phyloP scores from a whole-genome alignment of 78 protist genomes.

The Guillardia theta region DNA sequence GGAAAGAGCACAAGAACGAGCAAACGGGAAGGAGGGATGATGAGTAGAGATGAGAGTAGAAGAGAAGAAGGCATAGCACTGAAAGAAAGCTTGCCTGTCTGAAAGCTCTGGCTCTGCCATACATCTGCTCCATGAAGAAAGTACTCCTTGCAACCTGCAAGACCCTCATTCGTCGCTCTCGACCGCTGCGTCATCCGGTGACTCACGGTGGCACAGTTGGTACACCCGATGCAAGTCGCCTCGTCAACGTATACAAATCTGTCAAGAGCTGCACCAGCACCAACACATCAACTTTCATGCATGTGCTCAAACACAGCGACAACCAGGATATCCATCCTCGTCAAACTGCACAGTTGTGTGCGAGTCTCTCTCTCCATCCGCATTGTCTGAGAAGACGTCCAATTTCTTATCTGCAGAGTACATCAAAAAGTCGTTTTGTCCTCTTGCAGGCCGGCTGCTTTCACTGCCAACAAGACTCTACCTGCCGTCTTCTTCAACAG shows the following conservation, averaged over 20 bases:
- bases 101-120: constrained; percentile 3
- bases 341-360: background rate
- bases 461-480: no score
- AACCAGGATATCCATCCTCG: background rate
- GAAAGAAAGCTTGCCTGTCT: background rate
- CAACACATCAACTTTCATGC: background rate
- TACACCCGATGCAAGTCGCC: constrained; percentile 17
- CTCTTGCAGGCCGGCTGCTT: no score
- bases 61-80: background rate
- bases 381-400: background rate
- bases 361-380: background rate
- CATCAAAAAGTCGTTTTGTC: no score
- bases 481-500: background rate
- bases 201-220: constrained; percentile 30
- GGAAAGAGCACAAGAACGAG: background rate
- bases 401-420: no score
- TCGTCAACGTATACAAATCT: constrained; percentile 18
- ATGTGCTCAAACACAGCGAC: background rate
- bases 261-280: background rate
- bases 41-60: no score
- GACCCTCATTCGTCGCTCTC: no score
- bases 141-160: constrained; percentile 1
- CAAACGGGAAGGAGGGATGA: no score
- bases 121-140: background rate
- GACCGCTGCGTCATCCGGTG: no score